Base-by-base conservation (phyloP, 805 yeast genomes). In the Diddensiella transvaalensis region DNA sequence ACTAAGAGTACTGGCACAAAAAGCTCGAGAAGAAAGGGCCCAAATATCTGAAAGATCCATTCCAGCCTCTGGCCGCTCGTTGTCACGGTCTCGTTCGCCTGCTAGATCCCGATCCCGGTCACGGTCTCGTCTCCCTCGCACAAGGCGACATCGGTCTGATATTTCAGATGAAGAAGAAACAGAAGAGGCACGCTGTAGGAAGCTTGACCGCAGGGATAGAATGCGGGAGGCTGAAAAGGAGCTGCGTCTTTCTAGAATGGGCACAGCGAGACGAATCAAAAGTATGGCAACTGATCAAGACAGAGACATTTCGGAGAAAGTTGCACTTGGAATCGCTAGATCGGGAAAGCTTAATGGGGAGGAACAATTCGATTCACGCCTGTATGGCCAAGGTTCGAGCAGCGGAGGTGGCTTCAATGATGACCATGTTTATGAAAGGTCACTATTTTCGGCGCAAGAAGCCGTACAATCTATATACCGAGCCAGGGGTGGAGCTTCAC, bases 391-490 rank as follows among this genome's bases (percentile, higher is more conserved):
- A 23, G 76, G 76, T 1, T 65, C 77, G 1, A 39, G 51, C 3
- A 51, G 50, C 4, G 49, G 51, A n/a, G 42, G 54, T 10, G 38
- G 47, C 15, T 58, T 58, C 41, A 58, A 59, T 26, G 77, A 71
- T 22, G 81, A 75, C 44, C 80, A 76, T 56, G 65, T 79, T 2
- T 83, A 83, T 56, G 84, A 80, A 52, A 71, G 63, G 44, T 82
- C 87, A 1, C 61, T 84, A 22, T 83, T 82, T 59, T 66, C 68
- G 33, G 76, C 71, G 2, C 79, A 77, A 47, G 77, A 75, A 47
- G 79, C 76, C 3, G 64, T 79, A 4, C 71, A 72, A 40, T 72
- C 69, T 44, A 70, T 80, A 11, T 81, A 80, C 57, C 67, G 77
- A 50, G 72, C 76, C 45, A 44, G 67, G 2, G 65, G 57, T 3